A percentile compares a stretch with the other conserved stretches of the same genome.
Evolutionary conservation across 2,329 filamentous ascomycete genomes (phyloP).

Genomic region (Nigrospora sphaerica): DNA sequence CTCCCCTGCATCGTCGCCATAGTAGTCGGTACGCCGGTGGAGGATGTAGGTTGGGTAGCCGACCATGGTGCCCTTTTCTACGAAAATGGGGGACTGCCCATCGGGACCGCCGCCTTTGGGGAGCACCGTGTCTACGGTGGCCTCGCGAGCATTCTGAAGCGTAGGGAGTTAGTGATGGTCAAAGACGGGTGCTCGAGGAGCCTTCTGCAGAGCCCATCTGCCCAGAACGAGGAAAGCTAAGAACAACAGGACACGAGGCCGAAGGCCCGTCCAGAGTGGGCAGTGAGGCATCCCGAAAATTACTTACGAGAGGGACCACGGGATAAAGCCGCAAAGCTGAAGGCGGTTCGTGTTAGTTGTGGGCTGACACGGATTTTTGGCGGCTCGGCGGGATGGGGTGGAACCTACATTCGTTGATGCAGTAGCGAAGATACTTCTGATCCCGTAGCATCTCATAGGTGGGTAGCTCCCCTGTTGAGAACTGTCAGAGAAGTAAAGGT

Average conservation of each 20-base stretch:
- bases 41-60: constrained; percentile 35
- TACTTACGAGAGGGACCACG: constrained; percentile 10
- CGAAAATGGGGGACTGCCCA: constrained; percentile 13
- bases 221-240: no score
- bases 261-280: no score
- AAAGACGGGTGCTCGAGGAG: no score
- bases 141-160: constrained; percentile 9
- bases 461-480: background rate
- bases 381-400: background rate
- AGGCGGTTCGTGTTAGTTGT: background rate
- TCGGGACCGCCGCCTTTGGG: constrained; percentile 16
- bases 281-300: no score
- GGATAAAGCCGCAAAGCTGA: constrained; percentile 16
- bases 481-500: no score
- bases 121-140: constrained; percentile 12
- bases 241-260: no score
- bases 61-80: constrained; percentile 28
- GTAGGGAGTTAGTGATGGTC: no score
- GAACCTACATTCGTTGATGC: constrained; percentile 12
- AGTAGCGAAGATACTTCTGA: background rate
- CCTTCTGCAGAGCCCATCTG: no score
- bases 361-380: background rate
- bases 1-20: constrained; percentile 29
- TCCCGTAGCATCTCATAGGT: constrained; percentile 1
- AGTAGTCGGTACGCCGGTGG: constrained; percentile 31